These are phyloP conservation scores for Hymenochaete sp. DNA, from an alignment of 1,284 basidiomycete genomes.

Conservation along the genomic window DNA sequence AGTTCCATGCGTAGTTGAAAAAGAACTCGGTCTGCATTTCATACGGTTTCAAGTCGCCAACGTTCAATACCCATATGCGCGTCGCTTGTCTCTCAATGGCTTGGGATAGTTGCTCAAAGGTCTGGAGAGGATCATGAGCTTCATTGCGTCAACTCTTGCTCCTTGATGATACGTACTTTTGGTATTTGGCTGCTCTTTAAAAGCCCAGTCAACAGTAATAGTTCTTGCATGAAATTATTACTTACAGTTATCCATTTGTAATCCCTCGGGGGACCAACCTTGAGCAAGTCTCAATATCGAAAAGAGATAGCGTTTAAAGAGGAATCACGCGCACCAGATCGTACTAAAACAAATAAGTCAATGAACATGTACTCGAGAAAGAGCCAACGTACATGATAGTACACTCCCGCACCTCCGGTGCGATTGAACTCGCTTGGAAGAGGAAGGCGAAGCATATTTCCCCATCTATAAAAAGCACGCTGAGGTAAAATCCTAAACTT, in stretches of 20 bases:
- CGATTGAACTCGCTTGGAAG: slow-evolving; percentile 42
- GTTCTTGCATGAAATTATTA: slow-evolving; percentile 15
- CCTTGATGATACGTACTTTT: slow-evolving; percentile 27
- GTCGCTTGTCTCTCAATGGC: slow-evolving; percentile 50
- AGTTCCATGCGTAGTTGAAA: slow-evolving; percentile 54
- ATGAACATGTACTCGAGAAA: neutral
- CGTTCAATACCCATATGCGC: slow-evolving; percentile 52
- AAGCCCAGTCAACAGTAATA: neutral
- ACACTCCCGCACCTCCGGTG: slow-evolving; percentile 58
- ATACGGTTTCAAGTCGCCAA: slow-evolving; percentile 67
- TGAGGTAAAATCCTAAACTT: neutral
- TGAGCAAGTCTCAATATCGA: slow-evolving; percentile 3
- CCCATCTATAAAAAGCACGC: slow-evolving; percentile 34
- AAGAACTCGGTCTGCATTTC: slow-evolving; percentile 67
- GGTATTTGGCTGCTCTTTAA: slow-evolving; percentile 37
- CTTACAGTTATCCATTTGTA: slow-evolving; percentile 54
- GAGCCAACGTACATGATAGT: slow-evolving; percentile 50
- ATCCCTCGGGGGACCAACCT: slow-evolving; percentile 47
- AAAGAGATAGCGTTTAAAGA: neutral
- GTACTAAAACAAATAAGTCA: slow-evolving; percentile 25
- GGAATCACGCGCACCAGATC: slow-evolving; percentile 35
- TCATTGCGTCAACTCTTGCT: too few relatives aligned
- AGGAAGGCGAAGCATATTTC: slow-evolving; percentile 52
- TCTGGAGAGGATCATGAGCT: slow-evolving; percentile 25
- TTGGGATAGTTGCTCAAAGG: slow-evolving; percentile 53